Conservation (phyloP, 768 basidiomycete genomes). For the Auriscalpium vulgare region DNA sequence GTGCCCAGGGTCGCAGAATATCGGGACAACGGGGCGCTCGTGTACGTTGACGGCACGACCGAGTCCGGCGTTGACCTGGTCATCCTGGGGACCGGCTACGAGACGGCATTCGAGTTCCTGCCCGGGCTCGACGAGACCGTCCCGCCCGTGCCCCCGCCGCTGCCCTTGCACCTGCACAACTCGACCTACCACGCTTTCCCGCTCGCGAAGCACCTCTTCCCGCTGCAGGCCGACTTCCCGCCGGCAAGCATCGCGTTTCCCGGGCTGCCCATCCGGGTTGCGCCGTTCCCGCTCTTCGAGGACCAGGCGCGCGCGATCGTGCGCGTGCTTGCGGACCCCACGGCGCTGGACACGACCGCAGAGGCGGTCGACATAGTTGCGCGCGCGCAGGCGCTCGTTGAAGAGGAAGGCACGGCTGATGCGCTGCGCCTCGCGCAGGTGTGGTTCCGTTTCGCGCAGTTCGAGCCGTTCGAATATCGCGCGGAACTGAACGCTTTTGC, state of each 20-base stretch:
- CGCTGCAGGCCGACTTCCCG: constrained; percentile 40
- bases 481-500: constrained; percentile 48
- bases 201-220: constrained; percentile 63
- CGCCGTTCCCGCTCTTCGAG: constrained; percentile 74
- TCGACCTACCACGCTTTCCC: constrained; percentile 64
- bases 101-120: constrained; percentile 59
- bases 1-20: constrained; percentile 35
- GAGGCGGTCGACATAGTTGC: constrained; percentile 44
- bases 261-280: constrained; percentile 48
- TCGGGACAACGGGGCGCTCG: constrained; percentile 34
- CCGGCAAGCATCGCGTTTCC: constrained; percentile 54
- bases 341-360: constrained; percentile 36
- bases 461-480: constrained; percentile 63
- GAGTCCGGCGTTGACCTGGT: constrained; percentile 52
- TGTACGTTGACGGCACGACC: constrained; percentile 50
- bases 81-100: constrained; percentile 74
- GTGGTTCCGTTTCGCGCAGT: constrained; percentile 46
- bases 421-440: constrained; percentile 37
- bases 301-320: constrained; percentile 63
- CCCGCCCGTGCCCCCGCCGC: constrained; percentile 39
- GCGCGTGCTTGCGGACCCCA: constrained; percentile 45
- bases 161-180: constrained; percentile 50
- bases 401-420: constrained; percentile 20
- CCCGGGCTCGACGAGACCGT: constrained; percentile 26
- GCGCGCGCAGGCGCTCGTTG: constrained; percentile 19